Conservation (phyloP, 1,284 basidiomycete species). For the Pulveroboletus sp. region DNA sequence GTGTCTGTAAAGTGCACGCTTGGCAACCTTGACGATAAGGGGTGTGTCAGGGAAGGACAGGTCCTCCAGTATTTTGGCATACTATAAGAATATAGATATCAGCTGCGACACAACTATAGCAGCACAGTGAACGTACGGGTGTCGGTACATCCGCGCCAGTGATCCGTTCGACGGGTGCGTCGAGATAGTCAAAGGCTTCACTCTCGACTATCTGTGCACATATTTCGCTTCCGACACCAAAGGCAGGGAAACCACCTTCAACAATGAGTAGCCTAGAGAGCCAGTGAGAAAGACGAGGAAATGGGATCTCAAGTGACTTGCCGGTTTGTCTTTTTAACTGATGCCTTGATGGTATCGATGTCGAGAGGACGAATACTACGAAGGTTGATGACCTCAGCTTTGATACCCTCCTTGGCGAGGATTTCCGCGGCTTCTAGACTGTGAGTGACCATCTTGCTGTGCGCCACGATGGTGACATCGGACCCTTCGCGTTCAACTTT, state of each 20-base stretch:
- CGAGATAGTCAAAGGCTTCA: conserved; percentile 94
- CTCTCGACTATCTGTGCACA: conserved; percentile 95
- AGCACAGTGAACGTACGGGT: conserved; percentile 67
- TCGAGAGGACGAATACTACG: conserved; percentile 94
- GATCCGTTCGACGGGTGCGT: conserved; percentile 95
- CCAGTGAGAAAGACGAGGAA: conserved; percentile 7
- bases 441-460: conserved; percentile 95
- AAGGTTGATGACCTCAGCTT: conserved; percentile 98
- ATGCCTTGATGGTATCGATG: conserved; percentile 93
- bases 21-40: conserved; percentile 86
- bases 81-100: conserved; percentile 44
- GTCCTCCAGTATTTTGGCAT: conserved; percentile 84
- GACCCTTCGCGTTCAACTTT: conserved; percentile 93
- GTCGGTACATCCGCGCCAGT: conserved; percentile 97
- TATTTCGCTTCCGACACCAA: conserved; percentile 98
- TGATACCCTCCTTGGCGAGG: conserved; percentile 94
- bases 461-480: conserved; percentile 95
- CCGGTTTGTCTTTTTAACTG: conserved; percentile 98
- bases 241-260: conserved; percentile 98
- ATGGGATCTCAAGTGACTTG: conserved; percentile 27
- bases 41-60: conserved; percentile 90
- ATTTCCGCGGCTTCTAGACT: conserved; percentile 90
- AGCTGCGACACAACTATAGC: background rate
- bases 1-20: conserved; percentile 86
- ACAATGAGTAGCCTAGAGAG: conserved; percentile 77